These are phyloP conservation scores for Fraxinus excelsior DNA, from an alignment of 257 asterid species.

Conservation along the genomic window DNA sequence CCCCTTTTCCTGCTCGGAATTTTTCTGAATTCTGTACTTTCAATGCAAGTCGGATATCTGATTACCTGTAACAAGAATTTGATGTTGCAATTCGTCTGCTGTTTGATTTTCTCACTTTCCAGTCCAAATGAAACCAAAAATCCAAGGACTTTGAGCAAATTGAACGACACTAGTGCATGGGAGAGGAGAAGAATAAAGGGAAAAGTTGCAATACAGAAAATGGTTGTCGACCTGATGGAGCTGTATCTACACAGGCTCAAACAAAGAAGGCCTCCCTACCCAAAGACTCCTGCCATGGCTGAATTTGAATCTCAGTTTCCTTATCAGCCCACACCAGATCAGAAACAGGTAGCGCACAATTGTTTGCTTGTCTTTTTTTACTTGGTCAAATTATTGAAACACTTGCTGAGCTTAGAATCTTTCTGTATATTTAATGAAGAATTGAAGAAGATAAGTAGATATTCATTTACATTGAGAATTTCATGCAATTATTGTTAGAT, in stretches of 20 bases:
- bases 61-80: background rate
- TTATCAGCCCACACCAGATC: constrained; percentile 89
- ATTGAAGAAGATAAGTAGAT: background rate
- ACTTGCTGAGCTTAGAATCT: constrained; percentile 17
- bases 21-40: background rate
- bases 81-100: constrained; percentile 9
- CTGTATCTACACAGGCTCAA: constrained; percentile 88
- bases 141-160: constrained; percentile 82
- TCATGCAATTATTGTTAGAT: constrained; percentile 19
- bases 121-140: constrained; percentile 84
- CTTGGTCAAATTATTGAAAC: constrained; percentile 18
- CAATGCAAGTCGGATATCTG: background rate
- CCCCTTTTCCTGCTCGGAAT: constrained; percentile 8
- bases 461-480: constrained; percentile 18
- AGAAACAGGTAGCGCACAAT: constrained; percentile 54
- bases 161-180: constrained; percentile 87
- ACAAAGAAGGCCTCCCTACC: constrained; percentile 87
- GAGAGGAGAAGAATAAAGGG: constrained; percentile 95
- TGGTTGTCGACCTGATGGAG: constrained; percentile 99
- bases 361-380: constrained; percentile 15
- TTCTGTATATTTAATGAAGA: constrained; percentile 12
- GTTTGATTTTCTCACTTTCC: constrained; percentile 29
- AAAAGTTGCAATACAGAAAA: constrained; percentile 95
- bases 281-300: constrained; percentile 56
- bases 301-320: constrained; percentile 83